phyloP scores from a whole-genome alignment of 2,329 filamentous ascomycete genomes.

The Aspergillus tanneri region DNA sequence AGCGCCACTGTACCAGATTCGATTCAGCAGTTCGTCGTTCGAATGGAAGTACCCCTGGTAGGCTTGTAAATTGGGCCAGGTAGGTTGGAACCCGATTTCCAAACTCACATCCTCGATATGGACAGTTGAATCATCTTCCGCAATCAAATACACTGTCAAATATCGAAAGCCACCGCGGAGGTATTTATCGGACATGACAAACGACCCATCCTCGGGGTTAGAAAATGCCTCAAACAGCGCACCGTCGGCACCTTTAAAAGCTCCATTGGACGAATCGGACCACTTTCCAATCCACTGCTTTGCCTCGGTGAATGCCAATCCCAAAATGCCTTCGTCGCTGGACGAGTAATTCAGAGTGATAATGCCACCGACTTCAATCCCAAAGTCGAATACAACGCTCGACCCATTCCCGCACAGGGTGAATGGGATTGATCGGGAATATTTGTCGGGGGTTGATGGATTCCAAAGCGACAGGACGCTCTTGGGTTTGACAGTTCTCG shows the following conservation, averaged over 20 bases:
- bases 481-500: slow-evolving; percentile 51
- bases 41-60: slow-evolving; percentile 57
- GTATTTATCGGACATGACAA: slow-evolving; percentile 40
- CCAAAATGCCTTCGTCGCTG: slow-evolving; percentile 40
- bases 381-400: slow-evolving; percentile 59
- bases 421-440: slow-evolving; percentile 29
- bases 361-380: slow-evolving; percentile 58
- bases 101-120: slow-evolving; percentile 41
- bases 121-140: slow-evolving; percentile 33
- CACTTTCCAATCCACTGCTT: slow-evolving; percentile 50
- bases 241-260: slow-evolving; percentile 44
- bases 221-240: slow-evolving; percentile 41
- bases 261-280: slow-evolving; percentile 52
- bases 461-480: slow-evolving; percentile 43
- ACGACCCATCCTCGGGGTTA: slow-evolving; percentile 32
- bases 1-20: slow-evolving; percentile 58
- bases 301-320: slow-evolving; percentile 51
- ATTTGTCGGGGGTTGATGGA: slow-evolving; percentile 23
- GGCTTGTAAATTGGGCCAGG: slow-evolving; percentile 53
- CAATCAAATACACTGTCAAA: slow-evolving; percentile 42
- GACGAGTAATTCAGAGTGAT: slow-evolving; percentile 52
- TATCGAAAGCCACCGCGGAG: slow-evolving; percentile 49
- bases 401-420: slow-evolving; percentile 50
- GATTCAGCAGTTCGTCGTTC: slow-evolving; percentile 53
- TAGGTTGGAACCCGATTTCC: slow-evolving; percentile 52